Evolutionary conservation across 1,284 basidiomycete species (phyloP), one percentile per base, ranked within the genome.

Genomic region (Ganoderma resinaceum): DNA sequence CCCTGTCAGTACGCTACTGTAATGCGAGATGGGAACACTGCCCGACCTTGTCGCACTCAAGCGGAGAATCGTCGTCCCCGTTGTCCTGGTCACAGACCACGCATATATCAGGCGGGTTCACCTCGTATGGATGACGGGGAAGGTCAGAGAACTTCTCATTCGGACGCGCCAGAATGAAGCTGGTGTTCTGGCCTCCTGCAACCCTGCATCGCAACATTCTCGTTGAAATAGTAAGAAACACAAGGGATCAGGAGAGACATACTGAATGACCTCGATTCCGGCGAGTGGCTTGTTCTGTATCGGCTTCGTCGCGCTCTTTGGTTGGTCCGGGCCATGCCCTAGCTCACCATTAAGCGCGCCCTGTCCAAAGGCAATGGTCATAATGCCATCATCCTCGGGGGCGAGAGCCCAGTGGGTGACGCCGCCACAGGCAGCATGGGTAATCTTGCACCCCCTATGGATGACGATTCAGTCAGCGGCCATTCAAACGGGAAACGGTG

Each of bases 231-330:
- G 37, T 0, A 7, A 12, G 11, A 35, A 2, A 3, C 33, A 26
- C 33, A 63, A 12, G 63, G 42, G 40, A 59, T 46, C 62, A 65
- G 38, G 53, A 37, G 6, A 53, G 29, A 79, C 90, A 66, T 72
- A 94, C 93, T 92, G 89, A 67, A 97, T 83, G 63, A 98, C 87
- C 16, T 94, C 86, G 61, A 98, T 86, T 0, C 90, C 93, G 26
- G 81, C 81, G 9, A 98, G 85, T 7, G 91, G 87, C n/a, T 88
- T 81, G 72, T 95, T 88, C 40, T 86, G 85, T 0, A 85, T 88
- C 0, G 96, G 96, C 76, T 96, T 96, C 3, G 95, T 97, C 0
- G 94, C 89, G 73, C 94, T 96, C 81, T 95, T 96, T 0, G 92
- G 89, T 76, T 92, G 89, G 12, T 93, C 90, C 0, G 86, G 84